phyloP scores from a whole-genome alignment of 306 rosid species.

The Fragaria nilgerrensis region DNA sequence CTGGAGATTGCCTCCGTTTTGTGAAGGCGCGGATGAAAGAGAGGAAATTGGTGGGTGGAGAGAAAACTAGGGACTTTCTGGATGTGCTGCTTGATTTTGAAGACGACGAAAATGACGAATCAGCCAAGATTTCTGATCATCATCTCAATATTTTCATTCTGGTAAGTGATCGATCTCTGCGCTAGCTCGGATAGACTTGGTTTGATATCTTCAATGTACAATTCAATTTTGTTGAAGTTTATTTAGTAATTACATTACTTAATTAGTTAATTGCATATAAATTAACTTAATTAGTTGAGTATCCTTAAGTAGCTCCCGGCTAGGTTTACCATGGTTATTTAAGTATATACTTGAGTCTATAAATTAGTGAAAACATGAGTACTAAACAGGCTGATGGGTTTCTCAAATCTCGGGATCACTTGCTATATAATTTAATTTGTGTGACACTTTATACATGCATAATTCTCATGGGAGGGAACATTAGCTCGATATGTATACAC shows the following conservation, averaged over 20 bases:
- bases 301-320: neutral
- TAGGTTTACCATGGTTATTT: neutral
- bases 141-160: constrained; percentile 51
- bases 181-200: neutral
- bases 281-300: no score
- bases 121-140: constrained; percentile 33
- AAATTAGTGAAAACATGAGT: no score
- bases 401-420: no score
- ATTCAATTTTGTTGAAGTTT: neutral
- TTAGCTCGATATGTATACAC: no score
- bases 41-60: neutral
- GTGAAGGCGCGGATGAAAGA: constrained; percentile 35
- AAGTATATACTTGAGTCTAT: no score
- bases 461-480: no score
- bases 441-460: no score
- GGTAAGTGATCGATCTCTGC: constrained; percentile 25
- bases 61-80: constrained; percentile 40
- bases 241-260: neutral
- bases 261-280: neutral
- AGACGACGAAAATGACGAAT: constrained; percentile 26
- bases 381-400: no score
- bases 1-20: constrained; percentile 32
- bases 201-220: neutral
- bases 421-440: no score
- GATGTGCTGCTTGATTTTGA: constrained; percentile 50